Evolutionary conservation across 495 filamentous ascomycete genomes (phyloP), one percentile per base, ranked within the genome.

Genomic region (Articulospora tetracladia): DNA sequence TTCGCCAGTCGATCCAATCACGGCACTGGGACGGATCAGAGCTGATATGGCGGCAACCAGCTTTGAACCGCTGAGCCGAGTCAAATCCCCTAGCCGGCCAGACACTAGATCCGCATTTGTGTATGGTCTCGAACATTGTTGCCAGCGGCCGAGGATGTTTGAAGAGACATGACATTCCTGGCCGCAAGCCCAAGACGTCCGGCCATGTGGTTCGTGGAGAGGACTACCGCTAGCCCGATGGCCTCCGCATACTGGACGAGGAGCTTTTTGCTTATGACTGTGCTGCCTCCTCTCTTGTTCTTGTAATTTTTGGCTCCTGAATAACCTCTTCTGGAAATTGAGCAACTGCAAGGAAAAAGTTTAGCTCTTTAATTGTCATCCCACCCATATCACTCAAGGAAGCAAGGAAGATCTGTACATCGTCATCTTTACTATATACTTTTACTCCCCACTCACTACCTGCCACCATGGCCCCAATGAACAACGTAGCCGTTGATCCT

Each of bases 401-500:
- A 44, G 39, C 39, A 44, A 44, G 39, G 39, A 17, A 44, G 8
- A 44, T 44, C n/a, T 44, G n/a, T 44, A 44, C 39, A 44, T 19
- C 3, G 17, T 3, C 39, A 44, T 44, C n/a, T 7, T 13, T 51
- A 47, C 34, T 52, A 26, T 53, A 53, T 26, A 46, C 25, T 15
- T 8, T 17, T 6, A 27, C 55, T 66, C 55, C 58, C 58, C 59
- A 59, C 55, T 62, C 39, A 44, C 63, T 46, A 47, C 20, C 49
- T 19, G 23, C 23, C 57, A 64, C 39, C 49, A 83, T 83, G 79
- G 79, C 80, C 15, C 39, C 39, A 66, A 83, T 83, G 80, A 58
- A 72, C 53, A 79, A 75, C 62, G 57, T 72, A 57, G 75, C 74
- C 52, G 74, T 79, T 65, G 77, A 84, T 65, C 74, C 89, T 65